These are phyloP conservation scores for Mycena latifolia DNA, from an alignment of 768 basidiomycete genomes.

Conservation along the genomic window DNA sequence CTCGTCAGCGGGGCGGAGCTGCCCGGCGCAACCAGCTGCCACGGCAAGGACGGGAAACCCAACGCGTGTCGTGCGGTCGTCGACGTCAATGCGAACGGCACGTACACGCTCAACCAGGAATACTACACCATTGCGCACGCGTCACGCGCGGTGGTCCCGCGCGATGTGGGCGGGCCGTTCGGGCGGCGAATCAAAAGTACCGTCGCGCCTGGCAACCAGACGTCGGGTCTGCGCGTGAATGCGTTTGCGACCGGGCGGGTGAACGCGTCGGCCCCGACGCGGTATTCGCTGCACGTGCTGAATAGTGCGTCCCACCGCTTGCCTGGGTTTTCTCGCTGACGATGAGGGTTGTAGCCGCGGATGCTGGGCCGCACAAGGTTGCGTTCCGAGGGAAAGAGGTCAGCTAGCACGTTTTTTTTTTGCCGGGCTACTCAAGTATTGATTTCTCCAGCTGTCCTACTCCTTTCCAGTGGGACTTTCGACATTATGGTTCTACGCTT, in stretches of 20 bases:
- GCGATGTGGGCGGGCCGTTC: conserved; percentile 1
- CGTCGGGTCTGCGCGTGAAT: conserved; percentile 5
- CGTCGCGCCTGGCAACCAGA: background rate
- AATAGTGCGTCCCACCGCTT: conserved; percentile 14
- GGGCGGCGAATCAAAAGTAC: conserved; percentile 10
- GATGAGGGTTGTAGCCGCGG: background rate
- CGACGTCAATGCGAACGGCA: conserved; percentile 2
- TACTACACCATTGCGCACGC: conserved; percentile 23
- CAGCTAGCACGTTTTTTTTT: background rate
- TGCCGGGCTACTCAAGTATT: background rate
- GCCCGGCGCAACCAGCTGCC: conserved; percentile 1
- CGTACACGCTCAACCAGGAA: conserved; percentile 13
- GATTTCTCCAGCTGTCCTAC: conserved; percentile 5
- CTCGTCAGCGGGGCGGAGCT: conserved; percentile 14
- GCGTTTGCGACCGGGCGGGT: conserved; percentile 5
- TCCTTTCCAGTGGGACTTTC: conserved; percentile 8
- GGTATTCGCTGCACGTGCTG: conserved; percentile 21
- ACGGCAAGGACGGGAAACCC: background rate
- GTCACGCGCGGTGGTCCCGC: conserved; percentile 8
- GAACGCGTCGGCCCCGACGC: background rate
- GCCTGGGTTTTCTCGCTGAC: too few relatives aligned
- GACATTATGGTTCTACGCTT: conserved; percentile 6
- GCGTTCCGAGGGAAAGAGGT: conserved; percentile 16
- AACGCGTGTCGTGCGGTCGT: conserved; percentile 21
- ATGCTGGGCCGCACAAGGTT: background rate